Percentiles rank a stretch among this genome's conserved stretches.
Evolutionary conservation across 306 rosid genomes (phyloP).

Genomic region (Trichosanthes cucumerina): DNA sequence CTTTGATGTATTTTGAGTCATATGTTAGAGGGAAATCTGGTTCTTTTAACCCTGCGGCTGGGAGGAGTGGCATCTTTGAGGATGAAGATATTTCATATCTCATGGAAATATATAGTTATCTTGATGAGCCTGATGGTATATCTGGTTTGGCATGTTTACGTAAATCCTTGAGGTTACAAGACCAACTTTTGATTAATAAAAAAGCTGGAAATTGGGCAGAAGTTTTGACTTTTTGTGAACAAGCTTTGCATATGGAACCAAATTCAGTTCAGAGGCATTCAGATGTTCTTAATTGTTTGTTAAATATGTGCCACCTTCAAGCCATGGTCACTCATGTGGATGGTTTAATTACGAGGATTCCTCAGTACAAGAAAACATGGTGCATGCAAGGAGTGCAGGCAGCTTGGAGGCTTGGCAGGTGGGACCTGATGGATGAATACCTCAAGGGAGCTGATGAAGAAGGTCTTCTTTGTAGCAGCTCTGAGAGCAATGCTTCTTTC

Average conservation of each 20-base stretch:
- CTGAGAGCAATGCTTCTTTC: constrained; percentile 88
- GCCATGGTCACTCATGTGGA: constrained; percentile 98
- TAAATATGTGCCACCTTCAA: constrained; percentile 98
- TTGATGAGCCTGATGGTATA: constrained; percentile 95
- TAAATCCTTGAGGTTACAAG: constrained; percentile 67
- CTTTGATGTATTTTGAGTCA: constrained; percentile 90
- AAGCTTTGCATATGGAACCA: constrained; percentile 94
- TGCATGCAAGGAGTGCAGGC: constrained; percentile 99
- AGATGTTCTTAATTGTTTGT: constrained; percentile 82
- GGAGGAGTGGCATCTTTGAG: constrained; percentile 70
- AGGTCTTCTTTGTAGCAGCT: constrained; percentile 71
- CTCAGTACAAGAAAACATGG: constrained; percentile 85
- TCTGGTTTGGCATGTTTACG: constrained; percentile 76
- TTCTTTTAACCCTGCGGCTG: constrained; percentile 96
- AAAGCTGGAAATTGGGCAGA: constrained; percentile 95
- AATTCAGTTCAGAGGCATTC: constrained; percentile 89
- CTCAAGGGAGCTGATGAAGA: constrained; percentile 81
- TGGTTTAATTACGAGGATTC: constrained; percentile 81
- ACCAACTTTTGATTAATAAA: constrained; percentile 79
- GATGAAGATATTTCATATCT: constrained; percentile 81
- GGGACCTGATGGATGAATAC: constrained; percentile 99
- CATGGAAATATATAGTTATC: constrained; percentile 83
- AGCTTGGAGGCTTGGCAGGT: constrained; percentile 98
- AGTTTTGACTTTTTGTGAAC: constrained; percentile 87
- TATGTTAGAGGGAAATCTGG: constrained; percentile 74